Evolutionary conservation across 805 yeast species (phyloP), one percentile per base, ranked within the genome.

Genomic region (Clavispora santaluciae): DNA sequence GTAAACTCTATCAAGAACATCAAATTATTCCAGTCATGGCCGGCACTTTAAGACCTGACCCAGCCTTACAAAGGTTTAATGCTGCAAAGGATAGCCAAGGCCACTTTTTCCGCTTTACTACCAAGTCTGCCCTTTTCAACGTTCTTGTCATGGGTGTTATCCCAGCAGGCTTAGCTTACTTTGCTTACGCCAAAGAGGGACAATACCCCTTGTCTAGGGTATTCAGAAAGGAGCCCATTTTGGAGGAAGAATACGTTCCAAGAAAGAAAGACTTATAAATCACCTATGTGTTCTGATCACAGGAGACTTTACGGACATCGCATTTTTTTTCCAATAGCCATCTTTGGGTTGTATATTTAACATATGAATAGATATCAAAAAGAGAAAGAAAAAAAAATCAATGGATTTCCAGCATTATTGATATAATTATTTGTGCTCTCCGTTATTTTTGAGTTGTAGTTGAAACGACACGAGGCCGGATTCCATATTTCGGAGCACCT

Each of bases 21-120:
- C 20, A 15, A 28, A 16, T 6, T 15, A 28, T 28, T 28, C 31
- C 10, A 16, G 20, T 11, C 31, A 69, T 69, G 75, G 75, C 73
- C 37, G 64, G 58, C 45, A 69, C 75, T 33, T 64, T 69, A 46
- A 62, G 52, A 56, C 72, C 70, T 44, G 75, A 69, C 50, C 64
- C 61, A 33, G 72, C 58, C 36, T 60, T 67, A 33, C 68, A 66
- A 51, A 59, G 61, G 46, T 69, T 69, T 57, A 69, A 69, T 49
- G 47, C 56, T 23, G 72, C 71, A 39, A 68, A 64, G 48, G 74
- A 69, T 48, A 63, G 57, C 46, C 50, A 57, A 28, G 73, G 74
- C 22, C 63, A 61, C 52, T 63, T 60, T 55, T 69, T 69, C 55
- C 61, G 75, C 37, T 67, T 69, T 59, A 69, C 57, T 40, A 61